These are phyloP conservation scores for Dichotomopilus funicola DNA, from an alignment of 2,329 filamentous ascomycete genomes.

Conservation along the genomic window DNA sequence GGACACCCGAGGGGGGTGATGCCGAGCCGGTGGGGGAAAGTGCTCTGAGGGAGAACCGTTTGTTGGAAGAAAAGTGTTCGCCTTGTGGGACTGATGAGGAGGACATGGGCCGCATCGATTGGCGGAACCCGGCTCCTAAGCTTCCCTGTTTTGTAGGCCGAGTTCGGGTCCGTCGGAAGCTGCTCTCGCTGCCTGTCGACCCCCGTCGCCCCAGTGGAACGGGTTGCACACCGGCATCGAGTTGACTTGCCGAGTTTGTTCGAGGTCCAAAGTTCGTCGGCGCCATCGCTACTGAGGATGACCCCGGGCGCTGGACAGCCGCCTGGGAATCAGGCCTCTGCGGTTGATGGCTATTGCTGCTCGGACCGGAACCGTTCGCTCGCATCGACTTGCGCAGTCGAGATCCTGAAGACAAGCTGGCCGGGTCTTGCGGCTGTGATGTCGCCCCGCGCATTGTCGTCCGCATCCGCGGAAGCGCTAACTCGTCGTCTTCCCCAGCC, in stretches of 20 bases:
- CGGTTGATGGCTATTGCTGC: not conserved
- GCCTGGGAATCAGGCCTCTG: not conserved
- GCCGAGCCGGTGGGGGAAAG: slow-evolving; percentile 58
- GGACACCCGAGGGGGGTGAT: slow-evolving; percentile 33
- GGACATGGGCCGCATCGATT: slow-evolving; percentile 59
- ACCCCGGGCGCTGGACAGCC: slow-evolving; percentile 9
- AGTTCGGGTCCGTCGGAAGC: slow-evolving; percentile 63
- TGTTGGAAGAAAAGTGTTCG: slow-evolving; percentile 11
- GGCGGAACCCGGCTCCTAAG: slow-evolving; percentile 55
- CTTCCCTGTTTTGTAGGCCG: slow-evolving; percentile 27
- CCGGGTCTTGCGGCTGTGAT: slow-evolving; percentile 14
- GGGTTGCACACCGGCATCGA: slow-evolving; percentile 15
- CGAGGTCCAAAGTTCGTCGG: not conserved
- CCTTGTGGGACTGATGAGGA: slow-evolving; percentile 15
- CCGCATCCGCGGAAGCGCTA: slow-evolving; percentile 16
- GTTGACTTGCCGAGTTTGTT: slow-evolving; percentile 5
- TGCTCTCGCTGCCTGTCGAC: slow-evolving; percentile 70
- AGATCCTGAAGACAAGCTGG: slow-evolving; percentile 6
- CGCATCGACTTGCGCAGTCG: slow-evolving; percentile 33
- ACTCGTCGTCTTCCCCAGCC: slow-evolving; percentile 14
- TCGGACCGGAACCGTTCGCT: slow-evolving; percentile 8
- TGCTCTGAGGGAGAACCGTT: slow-evolving; percentile 61
- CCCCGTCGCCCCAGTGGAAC: slow-evolving; percentile 42
- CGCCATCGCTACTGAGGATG: slow-evolving; percentile 1
- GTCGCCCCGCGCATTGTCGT: slow-evolving; percentile 19